Evolutionary conservation across 768 basidiomycete species (phyloP), one percentile per base, ranked within the genome.

Genomic region (Auricularia sp.): DNA sequence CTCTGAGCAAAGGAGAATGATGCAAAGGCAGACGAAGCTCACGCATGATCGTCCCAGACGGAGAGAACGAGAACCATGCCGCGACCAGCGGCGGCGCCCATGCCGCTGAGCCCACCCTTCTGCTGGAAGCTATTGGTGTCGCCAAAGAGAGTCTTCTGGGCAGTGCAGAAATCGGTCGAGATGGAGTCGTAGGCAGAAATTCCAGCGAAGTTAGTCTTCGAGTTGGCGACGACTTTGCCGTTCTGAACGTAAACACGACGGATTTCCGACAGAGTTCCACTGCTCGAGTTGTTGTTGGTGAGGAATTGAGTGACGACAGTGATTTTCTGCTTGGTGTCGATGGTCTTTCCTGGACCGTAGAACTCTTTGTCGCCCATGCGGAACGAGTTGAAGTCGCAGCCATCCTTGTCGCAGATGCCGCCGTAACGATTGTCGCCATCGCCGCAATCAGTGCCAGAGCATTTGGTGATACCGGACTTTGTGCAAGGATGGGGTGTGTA

Each of bases 351-450:
- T 16, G 65, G 65, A 11, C 73, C 73, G 69, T 71, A 69, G 73
- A 70, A 67, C 70, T 63, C 39, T 4, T 58, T 61, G 73, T 76
- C 70, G 39, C 83, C 82, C 80, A 81, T 77, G 70, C 83, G 82
- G 78, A 70, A 85, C 35, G 83, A 82, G 81, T 84, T 85, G 79
- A 83, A 85, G 70, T 84, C 83, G 73, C 83, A 85, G 59, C 83
- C 83, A 67, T 81, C 82, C 68, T 77, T 75, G 74, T 85, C 83
- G 74, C 83, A 85, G 24, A 59, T 35, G 34, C 54, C 79, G 67
- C 70, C 73, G 71, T 79, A 77, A 63, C 81, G 74, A 70, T 75
- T 70, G 69, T 69, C 69, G 68, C 68, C 70, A 68, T 73, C 73
- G 62, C 75, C 75, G 66, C 81, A 82, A 45, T 75, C 71, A 62